Conservation (phyloP, 495 filamentous ascomycete genomes). For the Talaromyces trachyspermus region DNA sequence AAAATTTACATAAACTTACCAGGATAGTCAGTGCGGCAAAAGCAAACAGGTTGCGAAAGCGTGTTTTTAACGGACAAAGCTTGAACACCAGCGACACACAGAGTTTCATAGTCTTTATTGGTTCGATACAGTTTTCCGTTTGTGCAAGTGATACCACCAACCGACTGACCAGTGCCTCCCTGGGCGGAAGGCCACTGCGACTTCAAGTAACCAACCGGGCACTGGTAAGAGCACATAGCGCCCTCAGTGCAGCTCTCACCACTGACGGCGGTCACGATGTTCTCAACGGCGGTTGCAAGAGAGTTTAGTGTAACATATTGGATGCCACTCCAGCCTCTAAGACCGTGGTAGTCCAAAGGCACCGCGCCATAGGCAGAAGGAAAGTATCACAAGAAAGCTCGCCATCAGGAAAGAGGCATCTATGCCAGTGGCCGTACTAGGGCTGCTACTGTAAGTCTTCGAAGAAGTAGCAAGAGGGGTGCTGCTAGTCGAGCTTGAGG, state of each 20-base stretch:
- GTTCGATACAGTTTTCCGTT: conserved; percentile 73
- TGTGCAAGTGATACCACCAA: conserved; percentile 78
- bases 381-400: conserved; percentile 63
- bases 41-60: conserved; percentile 52
- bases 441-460: conserved; percentile 16
- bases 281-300: conserved; percentile 35
- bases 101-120: conserved; percentile 53
- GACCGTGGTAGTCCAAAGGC: conserved; percentile 54
- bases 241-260: conserved; percentile 50
- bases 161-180: conserved; percentile 74
- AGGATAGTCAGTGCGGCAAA: conserved; percentile 96
- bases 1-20: conserved; percentile 37
- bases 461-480: conserved; percentile 12
- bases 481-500: conserved; percentile 15
- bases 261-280: conserved; percentile 55
- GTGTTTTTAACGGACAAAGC: conserved; percentile 69
- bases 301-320: conserved; percentile 45
- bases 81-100: conserved; percentile 69
- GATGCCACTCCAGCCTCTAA: conserved; percentile 76
- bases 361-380: conserved; percentile 77
- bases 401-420: conserved; percentile 68
- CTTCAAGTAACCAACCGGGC: conserved; percentile 87
- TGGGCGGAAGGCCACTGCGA: conserved; percentile 81
- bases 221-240: conserved; percentile 86
- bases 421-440: conserved; percentile 43